Conservation (phyloP, 257 asterid genomes). For the Solanum pennellii region DNA sequence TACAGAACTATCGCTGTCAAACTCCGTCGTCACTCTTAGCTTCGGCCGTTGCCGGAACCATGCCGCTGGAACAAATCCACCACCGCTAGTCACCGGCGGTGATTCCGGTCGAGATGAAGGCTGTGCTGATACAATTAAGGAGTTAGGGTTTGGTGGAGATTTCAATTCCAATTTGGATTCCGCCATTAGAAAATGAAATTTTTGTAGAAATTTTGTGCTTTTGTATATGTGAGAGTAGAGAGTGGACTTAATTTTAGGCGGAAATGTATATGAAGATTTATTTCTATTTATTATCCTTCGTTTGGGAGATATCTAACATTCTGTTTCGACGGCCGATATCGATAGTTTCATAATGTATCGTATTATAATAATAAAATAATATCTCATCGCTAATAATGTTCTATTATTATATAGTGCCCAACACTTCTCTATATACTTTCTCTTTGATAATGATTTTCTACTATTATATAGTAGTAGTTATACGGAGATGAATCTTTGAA, state of each 20-base stretch:
- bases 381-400: too few species aligned
- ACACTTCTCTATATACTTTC: too few species aligned
- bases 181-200: background rate
- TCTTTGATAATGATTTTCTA: too few species aligned
- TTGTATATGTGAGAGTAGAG: background rate
- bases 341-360: too few species aligned
- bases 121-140: background rate
- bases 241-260: background rate
- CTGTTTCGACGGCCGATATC: background rate
- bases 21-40: slow-evolving; percentile 75
- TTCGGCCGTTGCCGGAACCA: slow-evolving; percentile 36
- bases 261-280: background rate
- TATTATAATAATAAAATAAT: too few species aligned
- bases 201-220: background rate
- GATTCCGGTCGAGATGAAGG: background rate
- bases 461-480: too few species aligned
- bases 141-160: background rate
- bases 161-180: slow-evolving; percentile 2
- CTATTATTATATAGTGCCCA: too few species aligned
- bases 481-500: too few species aligned
- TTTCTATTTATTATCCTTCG: background rate
- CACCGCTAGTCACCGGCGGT: background rate
- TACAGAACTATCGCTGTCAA: slow-evolving; percentile 74
- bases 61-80: background rate
- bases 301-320: background rate